A percentile compares a stretch with the other conserved stretches of the same genome.
Conservation (phyloP, 2,329 filamentous ascomycete genomes). For the Seiridium cupressi region DNA sequence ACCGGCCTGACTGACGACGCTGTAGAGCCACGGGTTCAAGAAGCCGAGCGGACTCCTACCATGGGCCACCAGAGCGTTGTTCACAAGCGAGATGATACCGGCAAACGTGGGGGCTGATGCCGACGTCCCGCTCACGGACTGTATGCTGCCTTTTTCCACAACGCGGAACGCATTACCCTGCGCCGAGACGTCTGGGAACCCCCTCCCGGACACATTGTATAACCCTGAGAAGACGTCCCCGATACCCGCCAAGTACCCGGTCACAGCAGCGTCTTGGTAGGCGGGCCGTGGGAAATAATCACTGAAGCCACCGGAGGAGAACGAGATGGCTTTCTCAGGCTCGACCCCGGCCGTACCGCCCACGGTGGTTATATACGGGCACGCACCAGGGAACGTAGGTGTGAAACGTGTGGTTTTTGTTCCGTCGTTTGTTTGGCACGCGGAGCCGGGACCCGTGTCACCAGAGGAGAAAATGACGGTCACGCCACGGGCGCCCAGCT, state of each 20-base stretch:
- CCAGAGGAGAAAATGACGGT: slow-evolving; percentile 26
- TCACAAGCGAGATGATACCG: slow-evolving; percentile 61
- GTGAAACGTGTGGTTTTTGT: slow-evolving; percentile 49
- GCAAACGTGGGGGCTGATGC: slow-evolving; percentile 64
- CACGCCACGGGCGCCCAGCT: slow-evolving; percentile 67
- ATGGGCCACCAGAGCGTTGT: slow-evolving; percentile 57
- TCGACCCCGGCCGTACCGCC: slow-evolving; percentile 49
- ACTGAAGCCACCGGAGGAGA: slow-evolving; percentile 52
- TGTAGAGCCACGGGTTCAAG: slow-evolving; percentile 61
- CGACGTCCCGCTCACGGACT: slow-evolving; percentile 36
- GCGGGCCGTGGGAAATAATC: slow-evolving; percentile 40
- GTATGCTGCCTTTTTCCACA: slow-evolving; percentile 24
- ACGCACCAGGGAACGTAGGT: slow-evolving; percentile 53
- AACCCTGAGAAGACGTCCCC: slow-evolving; percentile 36
- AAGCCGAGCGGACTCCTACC: slow-evolving; percentile 55
- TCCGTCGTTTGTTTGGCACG: slow-evolving; percentile 55
- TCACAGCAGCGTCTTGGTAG: slow-evolving; percentile 46
- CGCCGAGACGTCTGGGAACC: slow-evolving; percentile 60
- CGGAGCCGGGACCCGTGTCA: slow-evolving; percentile 24
- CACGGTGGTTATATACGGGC: slow-evolving; percentile 57
- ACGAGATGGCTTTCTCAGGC: slow-evolving; percentile 52
- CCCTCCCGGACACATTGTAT: slow-evolving; percentile 50
- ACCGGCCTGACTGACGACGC: slow-evolving; percentile 19
- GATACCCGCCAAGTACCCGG: slow-evolving; percentile 36
- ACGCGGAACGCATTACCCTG: slow-evolving; percentile 39